phyloP scores from a whole-genome alignment of 2,329 filamentous ascomycete species.

The Pseudogymnoascus sp. region DNA sequence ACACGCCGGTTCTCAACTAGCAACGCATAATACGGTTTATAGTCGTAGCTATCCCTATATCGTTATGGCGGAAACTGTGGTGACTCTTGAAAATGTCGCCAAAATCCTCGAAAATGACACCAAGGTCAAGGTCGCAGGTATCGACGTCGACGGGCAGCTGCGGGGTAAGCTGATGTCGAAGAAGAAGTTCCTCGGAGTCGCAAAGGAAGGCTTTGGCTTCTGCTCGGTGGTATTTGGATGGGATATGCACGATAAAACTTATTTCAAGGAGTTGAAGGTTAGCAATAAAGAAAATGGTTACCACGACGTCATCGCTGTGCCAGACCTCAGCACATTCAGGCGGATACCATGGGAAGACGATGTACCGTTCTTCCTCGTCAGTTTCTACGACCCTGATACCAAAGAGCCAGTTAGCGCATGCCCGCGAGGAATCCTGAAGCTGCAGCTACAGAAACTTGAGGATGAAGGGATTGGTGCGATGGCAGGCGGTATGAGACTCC shows the following conservation, averaged over 20 bases:
- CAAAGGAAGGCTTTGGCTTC: conserved; percentile 78
- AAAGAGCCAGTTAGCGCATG: conserved; percentile 65
- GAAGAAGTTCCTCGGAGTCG: conserved; percentile 82
- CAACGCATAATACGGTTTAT: background rate
- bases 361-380: conserved; percentile 76
- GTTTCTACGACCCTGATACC: conserved; percentile 76
- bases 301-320: conserved; percentile 72
- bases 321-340: conserved; percentile 69
- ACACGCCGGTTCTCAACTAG: background rate
- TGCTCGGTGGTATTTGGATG: conserved; percentile 92
- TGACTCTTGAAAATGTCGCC: conserved; percentile 24
- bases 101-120: conserved; percentile 61
- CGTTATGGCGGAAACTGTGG: background rate
- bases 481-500: conserved; percentile 67
- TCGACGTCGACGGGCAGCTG: conserved; percentile 80
- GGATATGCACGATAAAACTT: conserved; percentile 95
- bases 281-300: conserved; percentile 91
- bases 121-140: conserved; percentile 78
- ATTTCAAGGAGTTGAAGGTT: conserved; percentile 74
- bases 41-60: background rate
- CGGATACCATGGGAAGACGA: conserved; percentile 88
- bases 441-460: conserved; percentile 58
- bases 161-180: conserved; percentile 89
- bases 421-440: conserved; percentile 67
- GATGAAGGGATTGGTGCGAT: conserved; percentile 69